Evolutionary conservation across 140 eudicot species (phyloP).

Genomic region (Erigeron philadelphicus): DNA sequence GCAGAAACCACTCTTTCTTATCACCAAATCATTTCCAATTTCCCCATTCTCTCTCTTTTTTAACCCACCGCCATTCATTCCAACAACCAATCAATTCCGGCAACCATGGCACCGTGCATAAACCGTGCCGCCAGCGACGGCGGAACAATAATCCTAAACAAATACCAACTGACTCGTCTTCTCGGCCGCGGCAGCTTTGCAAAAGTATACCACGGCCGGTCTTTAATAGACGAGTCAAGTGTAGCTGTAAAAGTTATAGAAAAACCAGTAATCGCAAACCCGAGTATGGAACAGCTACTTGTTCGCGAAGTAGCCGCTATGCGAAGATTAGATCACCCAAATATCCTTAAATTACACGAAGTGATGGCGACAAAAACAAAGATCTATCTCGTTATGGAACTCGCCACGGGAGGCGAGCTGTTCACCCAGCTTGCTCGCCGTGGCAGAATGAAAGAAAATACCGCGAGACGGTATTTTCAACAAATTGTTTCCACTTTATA

Average conservation of each 20-base stretch:
- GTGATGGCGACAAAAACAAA: slow-evolving; percentile 61
- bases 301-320: slow-evolving; percentile 65
- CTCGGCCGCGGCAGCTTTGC: slow-evolving; percentile 69
- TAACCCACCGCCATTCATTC: not conserved
- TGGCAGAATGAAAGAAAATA: slow-evolving; percentile 45
- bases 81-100: not conserved
- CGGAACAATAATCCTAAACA: slow-evolving; percentile 46
- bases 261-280: slow-evolving; percentile 34
- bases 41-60: not conserved
- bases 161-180: slow-evolving; percentile 44
- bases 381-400: slow-evolving; percentile 72
- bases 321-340: slow-evolving; percentile 58
- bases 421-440: slow-evolving; percentile 39
- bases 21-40: not conserved
- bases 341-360: slow-evolving; percentile 58
- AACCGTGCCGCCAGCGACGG: slow-evolving; percentile 37
- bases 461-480: slow-evolving; percentile 45
- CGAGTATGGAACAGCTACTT: slow-evolving; percentile 46
- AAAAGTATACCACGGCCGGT: slow-evolving; percentile 51
- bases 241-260: slow-evolving; percentile 51
- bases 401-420: slow-evolving; percentile 62
- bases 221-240: slow-evolving; percentile 30
- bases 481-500: slow-evolving; percentile 45
- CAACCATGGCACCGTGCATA: slow-evolving; percentile 26
- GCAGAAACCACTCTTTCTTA: not conserved